Base-by-base conservation (phyloP, 768 basidiomycete species). In the Podaxis rugospora region DNA sequence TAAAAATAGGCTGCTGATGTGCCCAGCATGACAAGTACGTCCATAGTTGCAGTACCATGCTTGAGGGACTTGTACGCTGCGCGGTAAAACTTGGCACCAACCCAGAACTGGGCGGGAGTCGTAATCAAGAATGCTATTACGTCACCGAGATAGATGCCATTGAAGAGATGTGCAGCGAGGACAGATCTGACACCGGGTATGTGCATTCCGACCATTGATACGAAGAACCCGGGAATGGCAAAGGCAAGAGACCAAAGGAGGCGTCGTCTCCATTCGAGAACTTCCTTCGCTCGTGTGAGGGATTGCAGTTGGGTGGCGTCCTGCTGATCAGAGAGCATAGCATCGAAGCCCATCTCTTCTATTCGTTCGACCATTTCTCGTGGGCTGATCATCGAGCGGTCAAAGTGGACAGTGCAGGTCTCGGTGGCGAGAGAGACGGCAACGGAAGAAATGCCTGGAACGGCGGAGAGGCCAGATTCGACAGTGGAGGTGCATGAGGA, bases 1-100 rank as follows among this genome's bases (percentile, higher is more conserved):
- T 98, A 99, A 66, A 88, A 80, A 71, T 96, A 98, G 6, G 97
- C 92, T 0, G 96, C 89, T 0, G 93, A 90, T 3, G 96, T 98
- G 54, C 96, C 97, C 36, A 98, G 82, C 75, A 95, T 92, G 68
- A 99, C 85, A 49, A 99, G 90, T 42, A 98, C 94, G 71, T 99
- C 97, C 96, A 99, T 99, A 1, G 96, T 99, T 5, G 95, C 92
- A 7, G 86, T 83, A 28, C 86, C 83, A 72, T 99, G 97, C 70
- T 85, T 91, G 55, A 98, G 77, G 4, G 95, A 87, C 74, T 95
- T 96, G 80, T 83, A 97, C 6, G 97, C 95, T 63, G 87, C 91
- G 46, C 81, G 81, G 72, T 97, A 96, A 75, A 98, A 98, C 65
- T 87, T 87, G 57, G 75, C 76, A 2, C 94, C 97, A 40, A 98